phyloP scores from a whole-genome alignment of 331 rosid species.

The Acacia pycnantha region DNA sequence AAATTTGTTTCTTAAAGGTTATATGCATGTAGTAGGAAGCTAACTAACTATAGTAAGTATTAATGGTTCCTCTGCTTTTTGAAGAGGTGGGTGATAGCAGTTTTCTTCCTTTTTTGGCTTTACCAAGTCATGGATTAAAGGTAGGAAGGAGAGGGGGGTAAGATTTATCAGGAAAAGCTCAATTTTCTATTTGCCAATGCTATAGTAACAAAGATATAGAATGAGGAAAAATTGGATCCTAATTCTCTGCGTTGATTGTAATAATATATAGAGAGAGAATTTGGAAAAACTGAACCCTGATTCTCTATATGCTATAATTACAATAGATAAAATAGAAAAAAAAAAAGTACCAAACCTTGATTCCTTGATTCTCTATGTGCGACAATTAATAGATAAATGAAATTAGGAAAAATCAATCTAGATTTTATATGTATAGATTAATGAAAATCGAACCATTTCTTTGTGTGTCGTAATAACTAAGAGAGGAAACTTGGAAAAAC shows the following conservation, averaged over 20 bases:
- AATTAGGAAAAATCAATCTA: neutral
- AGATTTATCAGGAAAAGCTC: neutral
- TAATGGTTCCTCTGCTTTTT: slow-evolving; percentile 34
- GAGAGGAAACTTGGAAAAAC: neutral
- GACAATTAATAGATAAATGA: too few relatives aligned
- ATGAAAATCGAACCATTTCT: neutral
- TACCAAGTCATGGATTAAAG: slow-evolving; percentile 60
- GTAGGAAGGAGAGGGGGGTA: too few relatives aligned
- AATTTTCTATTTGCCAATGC: neutral
- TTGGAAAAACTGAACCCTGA: too few relatives aligned
- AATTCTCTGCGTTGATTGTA: neutral
- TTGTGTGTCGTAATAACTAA: neutral
- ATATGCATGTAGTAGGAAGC: neutral
- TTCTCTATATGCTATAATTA: neutral
- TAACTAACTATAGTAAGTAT: neutral
- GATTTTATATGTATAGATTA: too few relatives aligned
- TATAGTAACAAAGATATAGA: neutral
- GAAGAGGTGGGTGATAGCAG: slow-evolving; percentile 40
- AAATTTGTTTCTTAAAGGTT: neutral
- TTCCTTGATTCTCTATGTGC: neutral
- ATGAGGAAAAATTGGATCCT: neutral
- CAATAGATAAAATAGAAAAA: neutral
- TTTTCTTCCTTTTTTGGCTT: slow-evolving; percentile 57
- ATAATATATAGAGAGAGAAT: neutral
- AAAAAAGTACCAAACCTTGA: neutral